Conservation (phyloP, 768 basidiomycete genomes). For the Mycena crocata region DNA sequence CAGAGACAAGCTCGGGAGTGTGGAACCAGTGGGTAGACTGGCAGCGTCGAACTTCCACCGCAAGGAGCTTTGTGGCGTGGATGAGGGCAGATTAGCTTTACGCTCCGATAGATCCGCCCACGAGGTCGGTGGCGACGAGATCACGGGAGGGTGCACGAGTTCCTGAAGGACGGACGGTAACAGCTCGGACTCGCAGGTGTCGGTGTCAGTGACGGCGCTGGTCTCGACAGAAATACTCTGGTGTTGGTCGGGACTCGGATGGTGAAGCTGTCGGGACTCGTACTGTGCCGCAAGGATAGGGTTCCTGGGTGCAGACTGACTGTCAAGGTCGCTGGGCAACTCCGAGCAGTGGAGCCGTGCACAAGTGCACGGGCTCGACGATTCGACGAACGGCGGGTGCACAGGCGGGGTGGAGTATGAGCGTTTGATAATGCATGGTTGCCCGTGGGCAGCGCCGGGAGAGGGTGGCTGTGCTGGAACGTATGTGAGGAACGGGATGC, state of each 20-base stretch:
- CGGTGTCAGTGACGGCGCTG: slow-evolving; percentile 32
- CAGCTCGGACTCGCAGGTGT: slow-evolving; percentile 53
- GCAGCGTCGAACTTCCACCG: too few relatives aligned
- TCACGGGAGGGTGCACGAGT: slow-evolving; percentile 74
- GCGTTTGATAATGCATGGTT: slow-evolving; percentile 38
- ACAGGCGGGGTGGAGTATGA: slow-evolving; percentile 62
- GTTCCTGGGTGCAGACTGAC: slow-evolving; percentile 50
- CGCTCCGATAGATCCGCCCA: slow-evolving; percentile 75
- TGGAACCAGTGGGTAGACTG: too few relatives aligned
- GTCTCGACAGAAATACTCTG: slow-evolving; percentile 21
- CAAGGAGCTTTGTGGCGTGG: too few relatives aligned
- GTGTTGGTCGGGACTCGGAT: slow-evolving; percentile 31
- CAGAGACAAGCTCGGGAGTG: slow-evolving; percentile 41
- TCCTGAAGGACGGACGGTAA: slow-evolving; percentile 85
- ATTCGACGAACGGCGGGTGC: slow-evolving; percentile 52
- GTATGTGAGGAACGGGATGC: slow-evolving; percentile 82
- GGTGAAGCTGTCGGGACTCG: slow-evolving; percentile 23
- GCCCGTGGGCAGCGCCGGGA: slow-evolving; percentile 21
- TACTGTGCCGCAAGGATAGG: slow-evolving; percentile 74
- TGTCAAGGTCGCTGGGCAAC: slow-evolving; percentile 61
- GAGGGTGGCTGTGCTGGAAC: slow-evolving; percentile 70
- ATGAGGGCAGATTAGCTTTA: slow-evolving; percentile 50
- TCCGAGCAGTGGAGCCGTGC: slow-evolving; percentile 61
- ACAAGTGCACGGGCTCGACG: slow-evolving; percentile 44
- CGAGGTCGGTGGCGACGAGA: slow-evolving; percentile 72